Evolutionary conservation across 2,329 filamentous ascomycete genomes (phyloP).

Genomic region (Fusarium heterosporum): DNA sequence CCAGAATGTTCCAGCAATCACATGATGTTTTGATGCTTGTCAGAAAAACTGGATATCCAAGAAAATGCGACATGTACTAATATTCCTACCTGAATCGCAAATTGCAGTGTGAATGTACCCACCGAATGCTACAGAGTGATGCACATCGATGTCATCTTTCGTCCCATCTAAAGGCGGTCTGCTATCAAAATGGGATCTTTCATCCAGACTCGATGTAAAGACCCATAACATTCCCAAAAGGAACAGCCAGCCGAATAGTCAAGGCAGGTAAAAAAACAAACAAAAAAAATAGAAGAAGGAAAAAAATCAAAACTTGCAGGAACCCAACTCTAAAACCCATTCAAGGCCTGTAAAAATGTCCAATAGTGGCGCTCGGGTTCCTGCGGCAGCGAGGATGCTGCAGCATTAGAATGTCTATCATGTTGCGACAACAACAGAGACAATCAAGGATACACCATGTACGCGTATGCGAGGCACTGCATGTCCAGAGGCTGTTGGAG

Average conservation of each 20-base stretch:
- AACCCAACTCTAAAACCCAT: neutral
- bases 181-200: neutral
- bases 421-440: constrained; percentile 30
- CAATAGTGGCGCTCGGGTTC: constrained; percentile 36
- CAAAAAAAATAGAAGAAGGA: neutral
- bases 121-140: neutral
- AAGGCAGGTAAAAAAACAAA: neutral
- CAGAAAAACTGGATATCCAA: neutral
- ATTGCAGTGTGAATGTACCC: neutral
- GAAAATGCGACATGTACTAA: neutral
- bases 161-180: constrained; percentile 1
- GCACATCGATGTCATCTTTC: neutral
- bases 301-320: neutral
- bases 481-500: constrained; percentile 15
- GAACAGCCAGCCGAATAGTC: neutral
- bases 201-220: neutral
- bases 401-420: constrained; percentile 14
- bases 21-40: too few relatives aligned
- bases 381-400: constrained; percentile 34
- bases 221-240: neutral
- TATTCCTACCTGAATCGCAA: neutral
- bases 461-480: constrained; percentile 25
- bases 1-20: too few relatives aligned
- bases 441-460: constrained; percentile 21
- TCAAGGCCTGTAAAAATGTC: neutral